Conservation (phyloP, 305 asterid genomes). For the Fraxinus albicans region DNA sequence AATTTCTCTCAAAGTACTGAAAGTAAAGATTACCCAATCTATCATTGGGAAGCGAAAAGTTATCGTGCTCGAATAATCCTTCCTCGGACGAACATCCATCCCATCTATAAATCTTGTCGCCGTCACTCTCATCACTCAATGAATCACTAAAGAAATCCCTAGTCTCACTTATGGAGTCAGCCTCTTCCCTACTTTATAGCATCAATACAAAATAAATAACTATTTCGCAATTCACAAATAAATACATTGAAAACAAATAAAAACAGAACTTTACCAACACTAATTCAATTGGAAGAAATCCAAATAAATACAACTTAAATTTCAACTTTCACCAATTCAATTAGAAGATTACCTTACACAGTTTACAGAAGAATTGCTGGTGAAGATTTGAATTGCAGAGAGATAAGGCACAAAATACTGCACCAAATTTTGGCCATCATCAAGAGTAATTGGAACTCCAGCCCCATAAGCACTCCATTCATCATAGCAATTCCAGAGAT, state of each 20-base stretch:
- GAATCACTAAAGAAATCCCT: constrained; percentile 93
- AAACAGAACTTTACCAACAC: background rate
- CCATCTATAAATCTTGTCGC: constrained; percentile 91
- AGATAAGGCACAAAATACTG: too few species aligned
- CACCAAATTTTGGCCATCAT: too few species aligned
- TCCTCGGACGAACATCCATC: constrained; percentile 90
- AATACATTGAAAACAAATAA: background rate
- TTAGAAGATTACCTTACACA: constrained; percentile 55
- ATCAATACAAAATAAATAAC: background rate
- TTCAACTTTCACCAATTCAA: background rate
- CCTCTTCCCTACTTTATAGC: constrained; percentile 59
- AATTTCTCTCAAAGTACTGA: constrained; percentile 80
- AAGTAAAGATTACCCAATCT: constrained; percentile 86
- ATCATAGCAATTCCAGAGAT: constrained; percentile 59
- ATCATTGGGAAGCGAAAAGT: constrained; percentile 61
- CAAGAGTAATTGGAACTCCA: too few species aligned
- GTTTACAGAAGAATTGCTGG: constrained; percentile 66
- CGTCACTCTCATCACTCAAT: constrained; percentile 87
- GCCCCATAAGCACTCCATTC: too few species aligned
- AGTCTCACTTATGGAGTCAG: constrained; percentile 68
- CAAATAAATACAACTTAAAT: background rate
- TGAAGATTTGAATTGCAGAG: constrained; percentile 81
- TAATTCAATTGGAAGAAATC: background rate
- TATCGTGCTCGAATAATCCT: constrained; percentile 66
- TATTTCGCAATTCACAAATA: background rate